Evolutionary conservation across 805 yeast genomes (phyloP), one percentile per base, ranked within the genome.

Genomic region (Saccharomycodes ludwigii): DNA sequence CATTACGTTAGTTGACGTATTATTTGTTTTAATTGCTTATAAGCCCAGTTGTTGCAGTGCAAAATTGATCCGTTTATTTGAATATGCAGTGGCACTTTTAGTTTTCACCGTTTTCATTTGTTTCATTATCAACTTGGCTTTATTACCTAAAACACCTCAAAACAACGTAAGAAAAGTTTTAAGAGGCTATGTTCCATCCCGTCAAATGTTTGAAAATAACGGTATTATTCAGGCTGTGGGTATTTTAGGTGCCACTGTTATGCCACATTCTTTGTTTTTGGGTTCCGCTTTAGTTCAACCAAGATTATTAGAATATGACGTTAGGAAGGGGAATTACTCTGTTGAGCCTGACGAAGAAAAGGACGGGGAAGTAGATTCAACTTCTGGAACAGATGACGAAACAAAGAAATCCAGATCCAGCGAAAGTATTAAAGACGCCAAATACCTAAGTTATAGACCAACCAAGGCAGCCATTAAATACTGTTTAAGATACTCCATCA

Each of bases 261-360:
- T 84, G 95, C 95, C 95, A 4, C 95, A 84, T 50, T 76, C 86
- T 3, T 60, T 84, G 29, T 84, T 80, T 48, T 60, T 84, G 33
- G 95, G 95, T 0, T 77, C 88, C 1, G 93, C 85, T 11, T 62
- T 84, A 35, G 95, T 83, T 9, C 94, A 83, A 52, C 83, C 93
- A 16, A 64, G 95, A 40, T 59, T 84, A 27, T 67, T 73, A 45
- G 93, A 83, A 27, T 84, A 58, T 46, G 95, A 84, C 48, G 50
- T 67, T 8, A 63, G 67, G 32, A 61, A 73, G 42, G 77, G 77
- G 15, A 59, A 63, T 41, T 65, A 61, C 42, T 43, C 47, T 15
- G 45, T 59, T 1, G 51, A 60, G 56, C 34, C 51, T 17, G 40
- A 44, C 4, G 42, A 35, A 14, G 48, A 42, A 21, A 21, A 15